Evolutionary conservation across 306 rosid species (phyloP).

Genomic region (Quercus mongolica): DNA sequence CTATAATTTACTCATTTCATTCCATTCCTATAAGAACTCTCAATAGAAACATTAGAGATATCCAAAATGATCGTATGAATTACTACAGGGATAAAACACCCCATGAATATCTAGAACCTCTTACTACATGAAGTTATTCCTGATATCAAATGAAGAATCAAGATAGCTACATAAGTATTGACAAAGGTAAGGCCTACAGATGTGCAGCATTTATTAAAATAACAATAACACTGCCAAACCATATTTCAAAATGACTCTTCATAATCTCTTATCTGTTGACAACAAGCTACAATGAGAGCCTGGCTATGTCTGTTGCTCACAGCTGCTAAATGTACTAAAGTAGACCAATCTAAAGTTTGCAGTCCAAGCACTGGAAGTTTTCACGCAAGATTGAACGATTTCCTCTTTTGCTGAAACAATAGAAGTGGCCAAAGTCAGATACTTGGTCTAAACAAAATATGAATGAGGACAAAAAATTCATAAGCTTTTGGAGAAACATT

Average conservation of each 20-base stretch:
- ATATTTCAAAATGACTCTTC: background rate
- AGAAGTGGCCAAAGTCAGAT: background rate
- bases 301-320: background rate
- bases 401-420: background rate
- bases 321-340: background rate
- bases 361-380: background rate
- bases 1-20: no score
- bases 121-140: background rate
- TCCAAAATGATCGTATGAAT: background rate
- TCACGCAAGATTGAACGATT: background rate
- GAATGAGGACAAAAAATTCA: background rate
- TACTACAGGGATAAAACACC: background rate
- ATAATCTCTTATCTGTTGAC: background rate
- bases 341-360: background rate
- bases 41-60: background rate
- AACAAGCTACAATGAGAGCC: background rate
- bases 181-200: background rate
- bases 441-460: background rate
- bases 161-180: background rate
- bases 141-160: background rate
- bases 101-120: background rate
- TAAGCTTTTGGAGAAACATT: background rate
- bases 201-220: background rate
- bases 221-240: background rate
- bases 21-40: no score